Percentiles rank a stretch among this genome's conserved stretches.
phyloP scores from a whole-genome alignment of 2,329 filamentous ascomycete genomes.

The Colletotrichum agaves region DNA sequence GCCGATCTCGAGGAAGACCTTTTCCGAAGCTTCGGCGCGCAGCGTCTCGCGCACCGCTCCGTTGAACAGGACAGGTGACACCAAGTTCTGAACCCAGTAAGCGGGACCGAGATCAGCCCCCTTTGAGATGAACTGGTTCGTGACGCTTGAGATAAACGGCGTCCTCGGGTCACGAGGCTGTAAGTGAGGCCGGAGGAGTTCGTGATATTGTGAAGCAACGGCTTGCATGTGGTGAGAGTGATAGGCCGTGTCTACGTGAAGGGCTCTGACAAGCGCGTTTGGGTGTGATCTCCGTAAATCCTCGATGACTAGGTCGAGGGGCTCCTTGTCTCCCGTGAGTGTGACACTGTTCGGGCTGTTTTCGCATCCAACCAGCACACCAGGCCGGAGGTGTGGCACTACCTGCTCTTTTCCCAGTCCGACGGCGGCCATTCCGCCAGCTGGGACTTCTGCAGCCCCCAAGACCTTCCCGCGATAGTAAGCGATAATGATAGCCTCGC shows the following conservation, averaged over 20 bases:
- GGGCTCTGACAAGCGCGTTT: slow-evolving; percentile 43
- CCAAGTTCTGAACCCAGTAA: slow-evolving; percentile 25
- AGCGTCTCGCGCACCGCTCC: slow-evolving; percentile 1
- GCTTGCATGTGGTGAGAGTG: slow-evolving; percentile 47
- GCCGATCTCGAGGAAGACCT: slow-evolving; percentile 15
- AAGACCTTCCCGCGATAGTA: slow-evolving; percentile 52
- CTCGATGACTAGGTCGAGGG: slow-evolving; percentile 41
- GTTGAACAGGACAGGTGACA: slow-evolving; percentile 11
- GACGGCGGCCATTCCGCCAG: slow-evolving; percentile 52
- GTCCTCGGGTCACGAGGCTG: slow-evolving; percentile 15
- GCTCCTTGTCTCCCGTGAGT: slow-evolving; percentile 40
- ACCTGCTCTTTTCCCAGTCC: slow-evolving; percentile 48
- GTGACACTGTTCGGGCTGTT: slow-evolving; percentile 47
- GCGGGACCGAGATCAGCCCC: background rate
- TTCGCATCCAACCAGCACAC: slow-evolving; percentile 44
- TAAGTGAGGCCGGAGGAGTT: slow-evolving; percentile 49
- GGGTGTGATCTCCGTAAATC: slow-evolving; percentile 43
- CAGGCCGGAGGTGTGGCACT: slow-evolving; percentile 41
- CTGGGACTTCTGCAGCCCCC: slow-evolving; percentile 39
- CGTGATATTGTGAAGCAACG: slow-evolving; percentile 39
- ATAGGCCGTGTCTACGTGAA: slow-evolving; percentile 54
- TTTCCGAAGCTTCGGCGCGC: background rate
- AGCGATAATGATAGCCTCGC: slow-evolving; percentile 50
- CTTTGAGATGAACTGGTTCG: slow-evolving; percentile 40
- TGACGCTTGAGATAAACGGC: slow-evolving; percentile 42